A percentile compares a stretch with the other conserved stretches of the same genome.
Conservation (phyloP, 352 stramenopile genomes). For the Phytopythium litorale region DNA sequence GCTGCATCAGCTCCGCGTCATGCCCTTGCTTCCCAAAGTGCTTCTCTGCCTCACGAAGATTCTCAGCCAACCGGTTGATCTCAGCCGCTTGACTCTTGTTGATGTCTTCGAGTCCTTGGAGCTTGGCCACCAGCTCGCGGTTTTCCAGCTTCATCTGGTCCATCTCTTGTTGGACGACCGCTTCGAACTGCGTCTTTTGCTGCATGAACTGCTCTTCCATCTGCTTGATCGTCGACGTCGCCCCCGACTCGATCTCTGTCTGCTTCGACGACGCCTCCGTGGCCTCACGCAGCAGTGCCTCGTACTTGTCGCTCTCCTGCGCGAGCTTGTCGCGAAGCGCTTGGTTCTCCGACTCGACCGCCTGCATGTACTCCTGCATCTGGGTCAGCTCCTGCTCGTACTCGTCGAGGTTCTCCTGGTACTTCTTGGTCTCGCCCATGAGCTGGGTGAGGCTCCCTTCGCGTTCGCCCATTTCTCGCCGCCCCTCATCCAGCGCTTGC, state of each 20-base stretch:
- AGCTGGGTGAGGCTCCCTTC: conserved; percentile 33
- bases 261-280: conserved; percentile 34
- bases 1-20: conserved; percentile 27
- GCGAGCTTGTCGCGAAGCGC: conserved; percentile 37
- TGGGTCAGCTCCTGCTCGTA: conserved; percentile 48
- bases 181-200: conserved; percentile 38
- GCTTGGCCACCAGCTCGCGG: conserved; percentile 31
- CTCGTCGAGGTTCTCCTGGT: conserved; percentile 39
- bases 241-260: conserved; percentile 38
- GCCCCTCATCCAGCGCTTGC: conserved; percentile 17
- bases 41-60: conserved; percentile 1
- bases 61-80: conserved; percentile 5
- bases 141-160: conserved; percentile 36
- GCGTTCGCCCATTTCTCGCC: conserved; percentile 29
- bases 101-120: conserved; percentile 45
- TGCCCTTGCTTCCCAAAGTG: conserved; percentile 11
- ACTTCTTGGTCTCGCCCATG: conserved; percentile 35
- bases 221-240: conserved; percentile 38
- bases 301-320: conserved; percentile 28
- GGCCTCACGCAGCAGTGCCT: conserved; percentile 15
- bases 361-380: conserved; percentile 33
- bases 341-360: conserved; percentile 34
- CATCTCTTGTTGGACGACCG: conserved; percentile 32
- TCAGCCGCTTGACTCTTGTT: conserved; percentile 17
- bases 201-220: conserved; percentile 47